phyloP scores from a whole-genome alignment of 2,329 filamentous ascomycete species.

The Capronia coronata region DNA sequence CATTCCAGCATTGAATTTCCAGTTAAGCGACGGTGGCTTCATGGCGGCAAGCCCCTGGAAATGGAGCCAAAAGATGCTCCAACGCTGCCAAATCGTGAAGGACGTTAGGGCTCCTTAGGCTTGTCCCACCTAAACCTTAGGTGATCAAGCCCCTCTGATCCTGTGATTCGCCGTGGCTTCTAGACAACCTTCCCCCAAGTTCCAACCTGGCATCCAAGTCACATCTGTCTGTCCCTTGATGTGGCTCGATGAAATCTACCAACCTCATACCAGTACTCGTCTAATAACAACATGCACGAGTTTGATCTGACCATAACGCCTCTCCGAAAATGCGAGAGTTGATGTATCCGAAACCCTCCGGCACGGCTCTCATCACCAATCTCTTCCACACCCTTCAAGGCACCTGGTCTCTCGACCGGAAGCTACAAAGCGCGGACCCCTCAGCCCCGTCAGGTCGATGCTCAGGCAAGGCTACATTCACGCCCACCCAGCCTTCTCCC shows the following conservation, averaged over 20 bases:
- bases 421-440: conserved; percentile 37
- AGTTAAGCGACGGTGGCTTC: too few relatives aligned
- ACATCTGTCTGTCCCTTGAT: too few relatives aligned
- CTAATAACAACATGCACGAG: too few relatives aligned
- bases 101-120: too few relatives aligned
- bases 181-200: background rate
- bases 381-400: conserved; percentile 25
- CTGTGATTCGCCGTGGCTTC: background rate
- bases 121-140: conserved; percentile 4
- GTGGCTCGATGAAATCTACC: too few relatives aligned
- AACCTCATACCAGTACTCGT: too few relatives aligned
- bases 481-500: conserved; percentile 25
- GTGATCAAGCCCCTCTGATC: background rate
- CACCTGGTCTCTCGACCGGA: conserved; percentile 36
- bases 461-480: conserved; percentile 38
- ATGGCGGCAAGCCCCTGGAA: too few relatives aligned
- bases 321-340: background rate
- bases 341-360: background rate
- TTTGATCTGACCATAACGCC: background rate
- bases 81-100: too few relatives aligned
- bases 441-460: conserved; percentile 39
- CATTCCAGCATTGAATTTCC: too few relatives aligned
- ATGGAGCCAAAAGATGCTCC: too few relatives aligned
- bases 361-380: conserved; percentile 1
- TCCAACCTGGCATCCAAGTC: too few relatives aligned